Percentiles rank a stretch among this genome's conserved stretches.
Conservation (phyloP, 495 filamentous ascomycete species). For the Aspergillus sclerotiicarbonarius region DNA sequence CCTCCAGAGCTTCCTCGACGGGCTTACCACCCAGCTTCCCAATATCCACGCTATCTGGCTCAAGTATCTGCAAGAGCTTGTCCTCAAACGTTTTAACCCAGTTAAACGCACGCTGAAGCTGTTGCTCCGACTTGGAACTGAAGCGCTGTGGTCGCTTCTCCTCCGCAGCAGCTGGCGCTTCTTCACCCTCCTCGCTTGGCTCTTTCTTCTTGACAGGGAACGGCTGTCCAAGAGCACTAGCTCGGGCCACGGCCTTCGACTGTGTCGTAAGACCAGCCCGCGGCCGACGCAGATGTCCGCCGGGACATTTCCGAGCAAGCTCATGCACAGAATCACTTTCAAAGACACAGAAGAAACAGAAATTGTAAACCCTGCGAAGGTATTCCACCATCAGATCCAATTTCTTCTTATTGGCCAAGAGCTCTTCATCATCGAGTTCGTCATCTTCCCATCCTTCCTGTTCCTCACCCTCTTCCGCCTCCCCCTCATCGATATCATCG, state of each 20-base stretch:
- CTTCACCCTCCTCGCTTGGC: conserved; percentile 61
- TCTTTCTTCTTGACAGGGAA: conserved; percentile 81
- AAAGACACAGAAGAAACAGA: conserved; percentile 99
- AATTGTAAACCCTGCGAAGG: conserved; percentile 91
- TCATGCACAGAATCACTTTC: conserved; percentile 97
- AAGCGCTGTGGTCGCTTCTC: conserved; percentile 66
- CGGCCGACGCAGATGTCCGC: conserved; percentile 90
- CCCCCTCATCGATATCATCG: conserved; percentile 68
- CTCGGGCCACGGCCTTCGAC: conserved; percentile 80
- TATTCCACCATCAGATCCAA: conserved; percentile 96
- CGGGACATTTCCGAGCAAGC: conserved; percentile 90
- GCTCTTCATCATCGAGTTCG: conserved; percentile 82
- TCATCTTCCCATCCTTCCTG: conserved; percentile 77
- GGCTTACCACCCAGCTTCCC: conserved; percentile 86
- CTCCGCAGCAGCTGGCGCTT: conserved; percentile 57
- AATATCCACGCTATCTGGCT: conserved; percentile 83
- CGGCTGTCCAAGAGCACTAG: conserved; percentile 72
- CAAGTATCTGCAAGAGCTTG: conserved; percentile 86
- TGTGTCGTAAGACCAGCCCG: conserved; percentile 75
- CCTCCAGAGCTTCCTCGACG: conserved; percentile 77
- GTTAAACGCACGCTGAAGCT: conserved; percentile 91
- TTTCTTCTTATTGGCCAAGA: conserved; percentile 93
- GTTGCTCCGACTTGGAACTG: conserved; percentile 75
- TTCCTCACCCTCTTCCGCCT: conserved; percentile 68
- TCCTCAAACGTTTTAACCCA: conserved; percentile 99